These are phyloP conservation scores for Kodamaea derodonti DNA, from an alignment of 1,139 yeast species.

Conservation along the genomic window DNA sequence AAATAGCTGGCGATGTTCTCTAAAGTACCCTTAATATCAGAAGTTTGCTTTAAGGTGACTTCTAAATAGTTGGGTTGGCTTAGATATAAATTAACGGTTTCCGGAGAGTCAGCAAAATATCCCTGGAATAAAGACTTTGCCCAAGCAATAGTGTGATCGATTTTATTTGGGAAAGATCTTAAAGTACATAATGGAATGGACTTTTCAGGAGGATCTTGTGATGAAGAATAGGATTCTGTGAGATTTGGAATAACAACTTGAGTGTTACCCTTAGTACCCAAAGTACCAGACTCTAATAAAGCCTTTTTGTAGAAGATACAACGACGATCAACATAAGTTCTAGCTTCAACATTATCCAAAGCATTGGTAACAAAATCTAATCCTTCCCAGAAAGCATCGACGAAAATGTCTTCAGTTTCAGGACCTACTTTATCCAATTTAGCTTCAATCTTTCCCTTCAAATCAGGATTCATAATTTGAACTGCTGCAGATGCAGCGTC, in stretches of 20 bases:
- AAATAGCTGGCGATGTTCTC: slow-evolving; percentile 73
- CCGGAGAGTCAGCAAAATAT: slow-evolving; percentile 86
- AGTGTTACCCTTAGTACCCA: slow-evolving; percentile 97
- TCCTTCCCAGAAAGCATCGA: slow-evolving; percentile 80
- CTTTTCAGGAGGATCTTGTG: slow-evolving; percentile 98
- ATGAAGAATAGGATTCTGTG: slow-evolving; percentile 93
- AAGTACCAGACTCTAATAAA: slow-evolving; percentile 90
- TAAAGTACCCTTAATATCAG: slow-evolving; percentile 84
- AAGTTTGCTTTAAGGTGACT: slow-evolving; percentile 82
- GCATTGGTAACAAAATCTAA: slow-evolving; percentile 94
- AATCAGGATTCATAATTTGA: slow-evolving; percentile 76
- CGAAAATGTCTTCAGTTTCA: slow-evolving; percentile 84
- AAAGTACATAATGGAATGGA: slow-evolving; percentile 95
- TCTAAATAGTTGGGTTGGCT: slow-evolving; percentile 93
- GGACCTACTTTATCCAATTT: slow-evolving; percentile 86
- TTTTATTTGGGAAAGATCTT: slow-evolving; percentile 95
- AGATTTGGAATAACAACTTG: slow-evolving; percentile 91
- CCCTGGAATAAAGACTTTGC: slow-evolving; percentile 94
- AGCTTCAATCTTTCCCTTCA: slow-evolving; percentile 71
- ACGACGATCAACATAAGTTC: slow-evolving; percentile 95
- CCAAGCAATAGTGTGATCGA: slow-evolving; percentile 99
- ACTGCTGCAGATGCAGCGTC: slow-evolving; percentile 90
- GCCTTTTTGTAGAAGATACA: slow-evolving; percentile 93
- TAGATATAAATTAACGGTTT: slow-evolving; percentile 85
- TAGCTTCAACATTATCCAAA: slow-evolving; percentile 93